These are phyloP conservation scores for Pseudonitzschia multiseries DNA, from an alignment of 108 stramenopile genomes.

Conservation along the genomic window DNA sequence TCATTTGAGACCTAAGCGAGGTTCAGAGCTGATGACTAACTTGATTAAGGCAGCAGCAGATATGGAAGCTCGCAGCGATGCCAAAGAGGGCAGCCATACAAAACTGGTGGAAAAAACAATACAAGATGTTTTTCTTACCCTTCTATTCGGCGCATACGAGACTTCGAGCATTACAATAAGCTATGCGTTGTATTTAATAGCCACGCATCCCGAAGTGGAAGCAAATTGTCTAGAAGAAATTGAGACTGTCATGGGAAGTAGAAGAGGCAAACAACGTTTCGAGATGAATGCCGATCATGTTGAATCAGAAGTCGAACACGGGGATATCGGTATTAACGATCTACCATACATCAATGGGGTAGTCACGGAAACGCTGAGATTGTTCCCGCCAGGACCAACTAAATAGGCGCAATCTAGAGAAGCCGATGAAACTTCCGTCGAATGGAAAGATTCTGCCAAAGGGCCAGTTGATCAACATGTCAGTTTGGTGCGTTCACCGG, in stretches of 20 bases:
- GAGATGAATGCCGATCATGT: background rate
- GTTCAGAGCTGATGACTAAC: constrained; percentile 13
- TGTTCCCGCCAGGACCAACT: constrained; percentile 40
- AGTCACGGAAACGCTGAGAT: constrained; percentile 44
- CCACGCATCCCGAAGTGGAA: constrained; percentile 39
- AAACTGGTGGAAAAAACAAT: background rate
- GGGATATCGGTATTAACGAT: constrained; percentile 11
- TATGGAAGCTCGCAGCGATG: background rate
- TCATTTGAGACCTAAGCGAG: background rate
- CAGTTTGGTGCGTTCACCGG: constrained; percentile 41
- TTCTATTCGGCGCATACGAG: constrained; percentile 59
- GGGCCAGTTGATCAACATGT: constrained; percentile 39
- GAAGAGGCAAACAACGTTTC: background rate
- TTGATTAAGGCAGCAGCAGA: constrained; percentile 17
- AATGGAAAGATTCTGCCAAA: constrained; percentile 26
- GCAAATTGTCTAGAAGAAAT: constrained; percentile 36
- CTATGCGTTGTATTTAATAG: constrained; percentile 49
- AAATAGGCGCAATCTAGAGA: constrained; percentile 45
- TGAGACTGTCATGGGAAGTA: background rate
- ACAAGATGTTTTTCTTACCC: constrained; percentile 14
- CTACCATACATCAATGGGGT: constrained; percentile 46
- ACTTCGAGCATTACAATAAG: constrained; percentile 51
- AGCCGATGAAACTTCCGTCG: constrained; percentile 21
- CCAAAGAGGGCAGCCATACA: background rate
- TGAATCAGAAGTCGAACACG: background rate